phyloP scores from a whole-genome alignment of 2,329 filamentous ascomycete species.

The Fusarium chlamydosporum region DNA sequence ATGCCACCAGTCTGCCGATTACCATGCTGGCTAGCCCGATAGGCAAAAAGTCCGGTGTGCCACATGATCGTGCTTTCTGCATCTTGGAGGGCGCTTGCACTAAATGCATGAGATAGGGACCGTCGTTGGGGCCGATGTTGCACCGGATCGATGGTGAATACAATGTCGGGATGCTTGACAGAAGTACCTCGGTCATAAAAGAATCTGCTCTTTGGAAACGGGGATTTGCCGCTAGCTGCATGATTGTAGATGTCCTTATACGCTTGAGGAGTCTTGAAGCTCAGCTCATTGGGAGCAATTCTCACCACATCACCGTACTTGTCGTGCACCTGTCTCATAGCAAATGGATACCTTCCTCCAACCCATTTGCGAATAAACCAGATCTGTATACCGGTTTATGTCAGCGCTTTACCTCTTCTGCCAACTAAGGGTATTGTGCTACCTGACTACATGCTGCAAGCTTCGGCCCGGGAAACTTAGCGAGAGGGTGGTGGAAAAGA shows the following conservation, averaged over 20 bases:
- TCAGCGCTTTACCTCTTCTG: too few relatives aligned
- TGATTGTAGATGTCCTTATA: constrained; percentile 38
- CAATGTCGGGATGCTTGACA: neutral
- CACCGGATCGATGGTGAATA: constrained; percentile 9
- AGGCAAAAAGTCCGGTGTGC: constrained; percentile 4
- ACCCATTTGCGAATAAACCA: too few relatives aligned
- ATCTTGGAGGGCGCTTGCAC: constrained; percentile 2
- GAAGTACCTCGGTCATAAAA: constrained; percentile 19
- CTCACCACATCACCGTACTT: constrained; percentile 38
- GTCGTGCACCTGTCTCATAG: neutral
- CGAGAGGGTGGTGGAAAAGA: too few relatives aligned
- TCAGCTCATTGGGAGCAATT: constrained; percentile 35
- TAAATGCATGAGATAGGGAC: constrained; percentile 22
- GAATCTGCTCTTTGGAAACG: constrained; percentile 13
- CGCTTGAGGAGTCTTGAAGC: constrained; percentile 21
- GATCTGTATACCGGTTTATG: too few relatives aligned
- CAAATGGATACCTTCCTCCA: too few relatives aligned
- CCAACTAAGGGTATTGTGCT: too few relatives aligned
- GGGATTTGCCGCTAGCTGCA: neutral
- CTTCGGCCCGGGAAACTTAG: too few relatives aligned
- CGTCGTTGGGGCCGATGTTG: constrained; percentile 10
- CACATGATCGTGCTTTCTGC: constrained; percentile 2
- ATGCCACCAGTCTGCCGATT: neutral
- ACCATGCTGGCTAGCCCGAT: constrained; percentile 1
- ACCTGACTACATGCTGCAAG: too few relatives aligned